phyloP scores from a whole-genome alignment of 2,329 filamentous ascomycete genomes.

The Botrytis sinoallii region DNA sequence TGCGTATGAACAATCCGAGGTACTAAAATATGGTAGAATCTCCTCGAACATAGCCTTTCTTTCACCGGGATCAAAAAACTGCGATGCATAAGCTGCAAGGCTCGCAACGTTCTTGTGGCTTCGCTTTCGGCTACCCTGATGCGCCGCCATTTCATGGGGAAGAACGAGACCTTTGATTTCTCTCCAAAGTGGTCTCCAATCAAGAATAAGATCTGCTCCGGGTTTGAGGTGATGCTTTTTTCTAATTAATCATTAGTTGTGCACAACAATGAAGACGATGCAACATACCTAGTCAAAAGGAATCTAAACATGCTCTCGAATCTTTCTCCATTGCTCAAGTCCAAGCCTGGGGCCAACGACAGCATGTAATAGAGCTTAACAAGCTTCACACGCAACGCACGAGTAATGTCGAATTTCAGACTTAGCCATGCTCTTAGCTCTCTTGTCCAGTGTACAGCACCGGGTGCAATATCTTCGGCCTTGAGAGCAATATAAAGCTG shows the following conservation, averaged over 20 bases:
- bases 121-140: constrained; percentile 54
- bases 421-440: constrained; percentile 94
- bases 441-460: constrained; percentile 93
- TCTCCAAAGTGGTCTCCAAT: constrained; percentile 91
- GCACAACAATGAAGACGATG: background rate
- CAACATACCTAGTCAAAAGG: constrained; percentile 80
- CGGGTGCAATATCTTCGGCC: constrained; percentile 89
- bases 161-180: constrained; percentile 89
- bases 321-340: constrained; percentile 75
- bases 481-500: constrained; percentile 90
- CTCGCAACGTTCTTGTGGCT: constrained; percentile 71
- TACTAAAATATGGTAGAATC: constrained; percentile 83
- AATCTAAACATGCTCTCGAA: constrained; percentile 95
- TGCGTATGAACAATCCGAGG: constrained; percentile 85
- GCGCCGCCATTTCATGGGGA: constrained; percentile 73
- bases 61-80: constrained; percentile 88
- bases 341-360: constrained; percentile 82
- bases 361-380: constrained; percentile 94
- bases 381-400: constrained; percentile 76
- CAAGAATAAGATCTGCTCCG: constrained; percentile 81
- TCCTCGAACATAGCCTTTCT: constrained; percentile 78
- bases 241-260: constrained; percentile 45
- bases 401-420: constrained; percentile 94
- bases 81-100: constrained; percentile 83
- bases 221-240: constrained; percentile 95